Base-by-base conservation (phyloP, 2,329 filamentous ascomycete genomes). In the Immersiporthe knoxdaviesiana region DNA sequence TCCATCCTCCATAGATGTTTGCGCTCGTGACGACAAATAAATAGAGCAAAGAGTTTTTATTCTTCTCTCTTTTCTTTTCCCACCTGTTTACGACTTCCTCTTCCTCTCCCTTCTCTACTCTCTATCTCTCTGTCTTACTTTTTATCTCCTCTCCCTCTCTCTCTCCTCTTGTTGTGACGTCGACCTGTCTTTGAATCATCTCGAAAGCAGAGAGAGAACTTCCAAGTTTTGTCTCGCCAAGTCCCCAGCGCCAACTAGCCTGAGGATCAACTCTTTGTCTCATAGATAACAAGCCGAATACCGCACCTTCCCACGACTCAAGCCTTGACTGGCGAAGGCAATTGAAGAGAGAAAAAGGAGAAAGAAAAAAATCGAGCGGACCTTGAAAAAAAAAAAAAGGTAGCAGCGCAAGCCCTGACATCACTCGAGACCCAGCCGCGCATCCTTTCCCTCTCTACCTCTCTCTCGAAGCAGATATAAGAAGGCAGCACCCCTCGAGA, bases 231-330 rank as follows among this genome's bases (percentile, higher is more conserved):
- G 30, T 21, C 56, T 35, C 56, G 21, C 56, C 30, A 59, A 59
- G 56, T 59, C 56, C 21, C 56, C 52, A 30, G 52, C 27, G 52
- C 27, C 52, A 56, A 56, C 52, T 56, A 18, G 52, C 52, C 52
- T 32, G 52, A 56, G 52, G 52, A 56, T 56, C 52, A 30, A 16
- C 27, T 27, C 52, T 56, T 56, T 30, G 24, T 56, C 52, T 56
- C 52, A 56, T 30, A 56, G 52, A 56, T 56, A 56, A 56, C 52
- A 30, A 56, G 24, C 12, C 44, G 52, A 56, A 27, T 30, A 30
- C 27, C 24, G 52, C 27, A 56, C 52, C 52, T 56, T 56, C 24
- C 52, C 27, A 54, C 52, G 52, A 32, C 52, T 56, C 52, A 30
- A 30, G 52, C 14, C 24, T 18, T 30, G 12, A 16, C 52, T 27